Percentiles rank a stretch among this genome's conserved stretches.
These are phyloP conservation scores for Trichoderma parareesei DNA, from an alignment of 495 filamentous ascomycete genomes.

Conservation along the genomic window DNA sequence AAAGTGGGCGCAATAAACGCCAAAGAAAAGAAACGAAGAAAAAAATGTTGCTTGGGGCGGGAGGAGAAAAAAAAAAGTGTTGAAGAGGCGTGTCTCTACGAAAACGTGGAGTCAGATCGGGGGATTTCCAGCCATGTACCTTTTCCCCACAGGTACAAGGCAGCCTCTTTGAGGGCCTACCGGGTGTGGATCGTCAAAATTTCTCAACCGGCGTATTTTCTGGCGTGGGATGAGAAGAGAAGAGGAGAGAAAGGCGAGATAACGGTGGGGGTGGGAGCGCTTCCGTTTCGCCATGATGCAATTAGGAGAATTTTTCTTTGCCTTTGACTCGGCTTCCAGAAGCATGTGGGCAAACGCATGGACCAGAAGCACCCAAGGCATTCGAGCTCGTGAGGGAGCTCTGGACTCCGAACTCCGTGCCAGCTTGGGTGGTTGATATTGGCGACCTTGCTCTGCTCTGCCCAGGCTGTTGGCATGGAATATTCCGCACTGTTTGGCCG, in stretches of 20 bases:
- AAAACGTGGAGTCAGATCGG: slow-evolving; percentile 10
- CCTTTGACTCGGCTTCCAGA: not conserved
- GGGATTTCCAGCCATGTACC: slow-evolving; percentile 6
- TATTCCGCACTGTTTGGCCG: not conserved
- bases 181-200: slow-evolving; percentile 4
- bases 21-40: not conserved
- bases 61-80: not conserved
- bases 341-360: slow-evolving; percentile 8
- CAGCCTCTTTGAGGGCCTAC: not conserved
- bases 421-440: not conserved
- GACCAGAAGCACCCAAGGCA: not conserved
- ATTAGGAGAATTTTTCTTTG: slow-evolving; percentile 8
- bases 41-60: not conserved
- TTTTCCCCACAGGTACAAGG: slow-evolving; percentile 10
- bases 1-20: not conserved
- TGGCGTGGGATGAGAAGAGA: not conserved
- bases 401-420: not conserved
- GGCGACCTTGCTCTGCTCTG: not conserved
- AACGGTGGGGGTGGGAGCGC: not conserved
- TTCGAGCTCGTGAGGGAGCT: not conserved
- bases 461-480: not conserved
- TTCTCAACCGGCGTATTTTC: slow-evolving; percentile 4
- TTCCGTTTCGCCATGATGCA: not conserved
- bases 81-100: slow-evolving; percentile 5
- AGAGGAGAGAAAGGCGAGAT: not conserved